A percentile compares a stretch with the other conserved stretches of the same genome.
Evolutionary conservation across 106 monocot species (phyloP).

Genomic region (Alisma plantagoaquatica): DNA sequence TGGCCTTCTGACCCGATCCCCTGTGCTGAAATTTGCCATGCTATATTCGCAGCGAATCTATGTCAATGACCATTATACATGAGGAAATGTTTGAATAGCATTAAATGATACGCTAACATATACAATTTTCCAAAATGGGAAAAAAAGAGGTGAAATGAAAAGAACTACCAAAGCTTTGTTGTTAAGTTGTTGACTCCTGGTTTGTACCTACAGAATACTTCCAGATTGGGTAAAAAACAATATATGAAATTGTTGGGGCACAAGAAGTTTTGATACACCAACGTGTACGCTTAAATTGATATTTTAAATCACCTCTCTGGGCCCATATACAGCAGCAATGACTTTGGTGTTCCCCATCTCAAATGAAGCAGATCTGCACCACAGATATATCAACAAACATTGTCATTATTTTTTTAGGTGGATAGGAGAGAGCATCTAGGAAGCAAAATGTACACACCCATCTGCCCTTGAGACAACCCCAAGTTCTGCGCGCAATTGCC

Average conservation of each 20-base stretch:
- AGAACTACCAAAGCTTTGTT: slow-evolving; percentile 65
- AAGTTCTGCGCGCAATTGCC: slow-evolving; percentile 78
- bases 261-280: neutral
- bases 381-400: neutral
- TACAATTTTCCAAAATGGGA: no score
- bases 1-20: slow-evolving; percentile 73
- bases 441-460: slow-evolving; percentile 29
- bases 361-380: slow-evolving; percentile 69
- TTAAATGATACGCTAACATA: no score
- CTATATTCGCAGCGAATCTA: slow-evolving; percentile 95
- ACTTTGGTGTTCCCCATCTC: slow-evolving; percentile 99
- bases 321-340: slow-evolving; percentile 92
- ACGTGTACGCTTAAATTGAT: neutral
- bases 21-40: slow-evolving; percentile 97
- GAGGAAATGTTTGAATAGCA: no score
- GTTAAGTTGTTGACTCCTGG: slow-evolving; percentile 60
- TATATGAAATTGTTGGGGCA: neutral
- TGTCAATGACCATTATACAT: no score
- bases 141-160: neutral
- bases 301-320: slow-evolving; percentile 48
- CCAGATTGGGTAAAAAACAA: no score
- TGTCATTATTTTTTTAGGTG: neutral
- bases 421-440: neutral
- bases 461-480: slow-evolving; percentile 77
- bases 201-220: slow-evolving; percentile 63